These are phyloP conservation scores for Corymbia calophylla DNA, from an alignment of 441 rosid species.

Conservation along the genomic window DNA sequence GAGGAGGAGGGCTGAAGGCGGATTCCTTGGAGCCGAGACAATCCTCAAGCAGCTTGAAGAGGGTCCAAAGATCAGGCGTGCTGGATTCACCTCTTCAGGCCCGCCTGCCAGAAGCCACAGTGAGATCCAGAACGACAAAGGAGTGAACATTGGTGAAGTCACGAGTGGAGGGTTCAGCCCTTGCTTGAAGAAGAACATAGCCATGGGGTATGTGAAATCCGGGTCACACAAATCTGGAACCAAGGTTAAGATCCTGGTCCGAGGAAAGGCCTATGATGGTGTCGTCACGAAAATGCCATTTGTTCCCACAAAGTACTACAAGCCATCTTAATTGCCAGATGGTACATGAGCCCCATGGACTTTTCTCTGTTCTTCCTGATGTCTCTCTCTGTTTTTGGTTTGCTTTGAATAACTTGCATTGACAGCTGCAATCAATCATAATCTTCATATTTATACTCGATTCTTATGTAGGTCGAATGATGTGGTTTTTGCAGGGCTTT, in stretches of 20 bases:
- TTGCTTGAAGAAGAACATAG: conserved; percentile 92
- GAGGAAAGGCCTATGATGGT: conserved; percentile 85
- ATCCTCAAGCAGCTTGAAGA: conserved; percentile 84
- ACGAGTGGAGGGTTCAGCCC: conserved; percentile 99
- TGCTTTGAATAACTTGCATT: neutral
- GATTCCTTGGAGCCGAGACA: conserved; percentile 80
- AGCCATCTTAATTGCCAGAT: conserved; percentile 33
- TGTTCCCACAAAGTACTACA: conserved; percentile 90
- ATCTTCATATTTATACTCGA: neutral
- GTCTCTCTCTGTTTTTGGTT: neutral
- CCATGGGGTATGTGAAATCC: conserved; percentile 94
- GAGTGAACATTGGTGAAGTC: conserved; percentile 75
- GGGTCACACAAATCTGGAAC: conserved; percentile 83
- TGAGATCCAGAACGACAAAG: conserved; percentile 71
- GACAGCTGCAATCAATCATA: neutral
- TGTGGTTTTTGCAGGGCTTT: neutral
- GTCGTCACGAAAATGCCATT: conserved; percentile 90
- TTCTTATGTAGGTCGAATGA: neutral
- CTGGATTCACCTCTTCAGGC: conserved; percentile 70
- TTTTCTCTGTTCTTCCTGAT: conserved; percentile 3
- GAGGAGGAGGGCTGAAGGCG: conserved; percentile 89
- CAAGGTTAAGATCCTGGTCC: conserved; percentile 66
- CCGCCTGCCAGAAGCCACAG: conserved; percentile 95
- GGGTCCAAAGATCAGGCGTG: conserved; percentile 83
- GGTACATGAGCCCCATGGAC: neutral